These are phyloP conservation scores for Psilocybe cubensis DNA, from an alignment of 768 basidiomycete species.

Conservation along the genomic window DNA sequence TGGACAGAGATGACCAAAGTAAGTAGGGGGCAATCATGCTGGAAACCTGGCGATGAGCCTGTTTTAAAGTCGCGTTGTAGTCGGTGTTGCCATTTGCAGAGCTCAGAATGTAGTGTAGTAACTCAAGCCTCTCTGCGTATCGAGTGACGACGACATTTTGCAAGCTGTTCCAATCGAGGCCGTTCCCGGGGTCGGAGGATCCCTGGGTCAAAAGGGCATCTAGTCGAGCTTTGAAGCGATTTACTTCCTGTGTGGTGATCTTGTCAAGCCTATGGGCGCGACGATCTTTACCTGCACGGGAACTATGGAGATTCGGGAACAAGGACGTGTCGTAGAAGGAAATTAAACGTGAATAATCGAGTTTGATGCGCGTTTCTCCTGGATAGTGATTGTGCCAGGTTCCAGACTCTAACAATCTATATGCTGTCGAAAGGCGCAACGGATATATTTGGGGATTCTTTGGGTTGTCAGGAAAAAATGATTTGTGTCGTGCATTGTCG, in stretches of 20 bases:
- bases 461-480: background rate
- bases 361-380: constrained; percentile 45
- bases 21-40: constrained; percentile 37
- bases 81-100: background rate
- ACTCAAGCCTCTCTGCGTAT: constrained; percentile 44
- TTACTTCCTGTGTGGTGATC: constrained; percentile 31
- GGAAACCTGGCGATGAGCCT: constrained; percentile 29
- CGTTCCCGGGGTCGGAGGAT: constrained; percentile 25
- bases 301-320: constrained; percentile 37
- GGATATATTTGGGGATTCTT: background rate
- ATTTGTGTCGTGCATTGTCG: background rate
- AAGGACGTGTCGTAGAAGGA: constrained; percentile 46
- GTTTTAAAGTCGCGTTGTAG: constrained; percentile 15
- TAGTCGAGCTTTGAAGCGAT: constrained; percentile 26
- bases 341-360: constrained; percentile 43
- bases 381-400: constrained; percentile 45
- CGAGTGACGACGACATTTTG: constrained; percentile 42
- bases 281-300: constrained; percentile 32
- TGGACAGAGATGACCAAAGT: constrained; percentile 22
- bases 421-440: constrained; percentile 8
- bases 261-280: constrained; percentile 38
- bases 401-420: constrained; percentile 35
- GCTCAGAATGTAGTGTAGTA: constrained; percentile 39
- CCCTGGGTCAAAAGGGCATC: constrained; percentile 23
- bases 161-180: constrained; percentile 46